Percentiles rank a stretch among this genome's conserved stretches.
Conservation (phyloP, 2,329 filamentous ascomycete species). For the Ceratocystis lukuohia region DNA sequence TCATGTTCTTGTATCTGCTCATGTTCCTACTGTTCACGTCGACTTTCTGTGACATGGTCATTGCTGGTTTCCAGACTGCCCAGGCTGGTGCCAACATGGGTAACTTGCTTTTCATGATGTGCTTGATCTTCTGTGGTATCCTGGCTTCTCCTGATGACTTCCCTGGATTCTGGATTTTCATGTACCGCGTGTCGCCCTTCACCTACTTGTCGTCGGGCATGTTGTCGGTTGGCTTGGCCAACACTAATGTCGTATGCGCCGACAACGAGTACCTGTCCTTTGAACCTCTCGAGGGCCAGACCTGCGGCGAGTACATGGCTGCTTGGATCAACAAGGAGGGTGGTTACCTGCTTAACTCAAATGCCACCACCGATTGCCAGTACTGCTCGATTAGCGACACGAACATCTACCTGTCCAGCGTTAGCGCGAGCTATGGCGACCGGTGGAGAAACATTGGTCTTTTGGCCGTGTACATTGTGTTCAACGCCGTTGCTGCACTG, state of each 20-base stretch:
- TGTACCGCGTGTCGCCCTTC: conserved; percentile 72
- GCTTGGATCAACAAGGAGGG: conserved; percentile 36
- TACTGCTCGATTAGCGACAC: conserved; percentile 42
- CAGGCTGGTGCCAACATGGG: conserved; percentile 65
- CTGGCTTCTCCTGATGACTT: conserved; percentile 49
- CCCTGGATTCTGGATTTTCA: conserved; percentile 69
- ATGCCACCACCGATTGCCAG: conserved; percentile 37
- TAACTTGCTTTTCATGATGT: conserved; percentile 59
- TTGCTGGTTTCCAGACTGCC: conserved; percentile 60
- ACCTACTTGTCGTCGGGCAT: conserved; percentile 68
- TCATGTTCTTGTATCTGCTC: conserved; percentile 67
- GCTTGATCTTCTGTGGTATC: conserved; percentile 63
- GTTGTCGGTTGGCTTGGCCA: conserved; percentile 55
- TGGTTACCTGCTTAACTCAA: conserved; percentile 40
- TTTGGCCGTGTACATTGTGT: conserved; percentile 44
- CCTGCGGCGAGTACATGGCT: conserved; percentile 46
- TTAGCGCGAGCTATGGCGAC: conserved; percentile 41
- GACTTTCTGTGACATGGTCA: conserved; percentile 67
- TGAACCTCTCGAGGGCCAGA: conserved; percentile 42
- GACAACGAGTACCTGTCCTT: conserved; percentile 57
- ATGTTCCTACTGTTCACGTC: conserved; percentile 67
- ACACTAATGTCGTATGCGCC: conserved; percentile 52
- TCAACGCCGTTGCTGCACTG: conserved; percentile 44
- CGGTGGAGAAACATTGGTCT: conserved; percentile 58
- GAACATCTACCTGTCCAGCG: conserved; percentile 36